phyloP scores from a whole-genome alignment of 441 rosid genomes.

The Populus hybrid region DNA sequence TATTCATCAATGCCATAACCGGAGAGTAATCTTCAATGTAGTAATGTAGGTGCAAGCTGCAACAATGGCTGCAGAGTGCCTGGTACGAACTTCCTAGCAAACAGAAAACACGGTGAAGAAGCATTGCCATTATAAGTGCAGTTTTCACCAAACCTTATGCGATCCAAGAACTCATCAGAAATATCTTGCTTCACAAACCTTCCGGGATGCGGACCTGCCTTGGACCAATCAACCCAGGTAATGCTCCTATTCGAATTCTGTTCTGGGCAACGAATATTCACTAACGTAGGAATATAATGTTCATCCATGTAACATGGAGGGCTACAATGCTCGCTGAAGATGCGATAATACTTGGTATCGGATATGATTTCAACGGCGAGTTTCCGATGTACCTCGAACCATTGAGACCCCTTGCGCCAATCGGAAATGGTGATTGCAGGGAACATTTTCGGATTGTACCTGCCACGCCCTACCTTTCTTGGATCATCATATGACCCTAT shows the following conservation, averaged over 20 bases:
- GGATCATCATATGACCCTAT: conserved; percentile 69
- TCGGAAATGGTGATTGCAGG: conserved; percentile 57
- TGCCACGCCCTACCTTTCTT: conserved; percentile 70
- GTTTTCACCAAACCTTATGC: conserved; percentile 29
- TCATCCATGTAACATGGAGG: conserved; percentile 83
- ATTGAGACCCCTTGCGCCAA: conserved; percentile 93
- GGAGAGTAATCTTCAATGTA: not conserved
- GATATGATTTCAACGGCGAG: conserved; percentile 56
- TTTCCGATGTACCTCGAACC: conserved; percentile 70
- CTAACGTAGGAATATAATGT: conserved; percentile 80
- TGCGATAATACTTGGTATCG: conserved; percentile 50
- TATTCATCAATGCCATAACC: too few relatives aligned
- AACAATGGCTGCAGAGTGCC: conserved; percentile 59
- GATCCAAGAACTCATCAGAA: conserved; percentile 47
- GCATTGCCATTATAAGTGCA: conserved; percentile 52
- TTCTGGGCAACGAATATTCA: conserved; percentile 42
- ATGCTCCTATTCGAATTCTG: conserved; percentile 61
- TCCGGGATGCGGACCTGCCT: conserved; percentile 76
- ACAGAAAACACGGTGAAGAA: conserved; percentile 48
- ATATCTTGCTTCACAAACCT: conserved; percentile 58
- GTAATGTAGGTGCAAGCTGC: conserved; percentile 29
- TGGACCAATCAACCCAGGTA: conserved; percentile 87
- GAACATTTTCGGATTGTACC: conserved; percentile 61
- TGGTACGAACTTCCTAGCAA: conserved; percentile 76
- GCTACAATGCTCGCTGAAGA: conserved; percentile 56